Conservation (phyloP, 1,284 basidiomycete species). For the Pseudozyma sp. region DNA sequence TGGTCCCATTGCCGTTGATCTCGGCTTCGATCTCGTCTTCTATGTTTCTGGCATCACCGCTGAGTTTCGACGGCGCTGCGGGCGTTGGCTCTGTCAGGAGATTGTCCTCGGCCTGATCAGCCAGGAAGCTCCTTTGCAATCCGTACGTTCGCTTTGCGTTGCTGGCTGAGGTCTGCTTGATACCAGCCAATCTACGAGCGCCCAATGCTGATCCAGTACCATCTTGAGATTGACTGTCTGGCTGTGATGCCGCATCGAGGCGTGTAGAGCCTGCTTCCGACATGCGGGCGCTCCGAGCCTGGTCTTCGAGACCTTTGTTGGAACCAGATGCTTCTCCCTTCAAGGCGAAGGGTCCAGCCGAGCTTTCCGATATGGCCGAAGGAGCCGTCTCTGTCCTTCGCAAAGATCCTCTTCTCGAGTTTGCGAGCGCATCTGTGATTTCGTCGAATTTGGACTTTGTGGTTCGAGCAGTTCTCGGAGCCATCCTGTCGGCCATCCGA, state of each 20-base stretch:
- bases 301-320: constrained; percentile 1
- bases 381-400: constrained; percentile 43
- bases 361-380: constrained; percentile 10
- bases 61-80: background rate
- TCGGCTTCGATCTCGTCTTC: constrained; percentile 52
- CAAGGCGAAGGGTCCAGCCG: background rate
- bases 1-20: constrained; percentile 6
- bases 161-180: constrained; percentile 37
- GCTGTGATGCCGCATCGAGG: constrained; percentile 10
- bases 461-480: constrained; percentile 20
- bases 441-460: constrained; percentile 23
- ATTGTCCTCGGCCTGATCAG: constrained; percentile 41
- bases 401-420: constrained; percentile 23
- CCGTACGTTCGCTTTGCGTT: constrained; percentile 52
- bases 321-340: constrained; percentile 3
- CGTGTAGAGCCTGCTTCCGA: constrained; percentile 21
- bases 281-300: constrained; percentile 1
- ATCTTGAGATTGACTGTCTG: constrained; percentile 33
- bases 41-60: constrained; percentile 18
- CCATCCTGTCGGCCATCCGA: constrained; percentile 47
- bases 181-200: constrained; percentile 38
- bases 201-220: constrained; percentile 7
- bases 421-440: constrained; percentile 14
- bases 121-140: constrained; percentile 47
- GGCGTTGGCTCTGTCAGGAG: constrained; percentile 21